A percentile compares a stretch with the other conserved stretches of the same genome.
These are phyloP conservation scores for Myxozyma vanderwaltii DNA, from an alignment of 805 yeast genomes.

Conservation along the genomic window DNA sequence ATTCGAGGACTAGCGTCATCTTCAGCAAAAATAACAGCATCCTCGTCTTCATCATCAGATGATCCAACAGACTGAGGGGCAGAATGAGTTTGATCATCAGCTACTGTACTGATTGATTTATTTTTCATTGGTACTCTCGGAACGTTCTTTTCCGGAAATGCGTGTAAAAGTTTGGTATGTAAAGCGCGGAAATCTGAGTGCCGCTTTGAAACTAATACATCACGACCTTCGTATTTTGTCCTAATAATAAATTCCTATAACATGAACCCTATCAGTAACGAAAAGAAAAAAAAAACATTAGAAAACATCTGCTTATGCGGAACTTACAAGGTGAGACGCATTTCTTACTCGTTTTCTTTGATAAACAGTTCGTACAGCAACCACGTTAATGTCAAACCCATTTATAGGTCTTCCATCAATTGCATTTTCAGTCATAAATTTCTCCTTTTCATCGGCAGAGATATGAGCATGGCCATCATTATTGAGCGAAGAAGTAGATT, in stretches of 20 bases:
- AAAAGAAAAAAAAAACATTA: too few species aligned
- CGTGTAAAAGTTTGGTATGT: conserved; percentile 44
- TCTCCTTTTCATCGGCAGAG: conserved; percentile 30
- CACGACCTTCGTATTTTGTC: conserved; percentile 43
- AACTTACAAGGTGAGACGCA: conserved; percentile 26
- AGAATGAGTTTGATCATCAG: conserved; percentile 17
- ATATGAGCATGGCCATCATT: conserved; percentile 5
- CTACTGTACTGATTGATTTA: conserved; percentile 35
- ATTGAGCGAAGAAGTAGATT: neutral
- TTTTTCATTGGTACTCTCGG: conserved; percentile 62
- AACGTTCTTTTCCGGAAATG: conserved; percentile 70
- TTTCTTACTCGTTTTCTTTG: conserved; percentile 26
- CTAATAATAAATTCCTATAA: conserved; percentile 51
- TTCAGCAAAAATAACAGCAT: conserved; percentile 21
- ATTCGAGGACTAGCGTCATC: conserved; percentile 25
- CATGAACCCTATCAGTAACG: neutral
- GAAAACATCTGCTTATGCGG: too few species aligned
- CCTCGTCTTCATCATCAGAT: neutral
- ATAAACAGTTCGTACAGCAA: conserved; percentile 56
- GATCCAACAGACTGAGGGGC: conserved; percentile 10
- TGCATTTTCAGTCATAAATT: conserved; percentile 32
- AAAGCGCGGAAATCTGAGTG: conserved; percentile 70
- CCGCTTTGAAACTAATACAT: conserved; percentile 57
- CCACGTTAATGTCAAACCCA: conserved; percentile 65
- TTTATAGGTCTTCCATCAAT: conserved; percentile 46